phyloP scores from a whole-genome alignment of 441 rosid species.

The Jatropha podagrica region DNA sequence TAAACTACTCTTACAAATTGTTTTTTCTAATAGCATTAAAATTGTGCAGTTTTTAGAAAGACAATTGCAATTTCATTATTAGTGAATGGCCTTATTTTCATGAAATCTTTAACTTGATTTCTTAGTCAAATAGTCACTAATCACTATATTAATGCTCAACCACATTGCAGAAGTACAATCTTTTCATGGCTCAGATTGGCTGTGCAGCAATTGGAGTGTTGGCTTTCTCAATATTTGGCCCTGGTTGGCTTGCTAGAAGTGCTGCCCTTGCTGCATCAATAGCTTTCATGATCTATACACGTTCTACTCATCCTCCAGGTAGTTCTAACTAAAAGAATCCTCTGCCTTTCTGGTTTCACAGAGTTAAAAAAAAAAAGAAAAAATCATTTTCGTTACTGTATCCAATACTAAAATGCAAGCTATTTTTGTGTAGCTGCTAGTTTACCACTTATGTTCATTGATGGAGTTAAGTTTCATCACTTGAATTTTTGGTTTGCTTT shows the following conservation, averaged over 20 bases:
- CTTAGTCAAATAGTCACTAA: no score
- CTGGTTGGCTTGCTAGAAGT: constrained; percentile 85
- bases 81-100: background rate
- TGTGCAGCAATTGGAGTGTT: constrained; percentile 84
- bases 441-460: constrained; percentile 81
- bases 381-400: background rate
- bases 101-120: background rate
- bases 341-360: background rate
- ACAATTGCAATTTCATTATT: no score
- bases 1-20: no score
- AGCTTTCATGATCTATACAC: constrained; percentile 76
- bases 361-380: background rate
- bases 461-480: constrained; percentile 69
- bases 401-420: constrained; percentile 6
- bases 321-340: background rate
- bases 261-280: constrained; percentile 70
- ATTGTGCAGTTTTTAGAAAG: no score
- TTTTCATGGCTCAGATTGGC: constrained; percentile 89
- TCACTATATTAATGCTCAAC: background rate
- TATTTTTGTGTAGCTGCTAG: constrained; percentile 65
- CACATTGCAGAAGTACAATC: constrained; percentile 78
- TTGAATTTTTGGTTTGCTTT: constrained; percentile 69
- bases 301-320: constrained; percentile 85
- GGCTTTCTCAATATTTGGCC: constrained; percentile 63
- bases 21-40: no score